Evolutionary conservation across 2,329 filamentous ascomycete genomes (phyloP), one percentile per base, ranked within the genome.

Genomic region (Trichoderma koningiopsis): DNA sequence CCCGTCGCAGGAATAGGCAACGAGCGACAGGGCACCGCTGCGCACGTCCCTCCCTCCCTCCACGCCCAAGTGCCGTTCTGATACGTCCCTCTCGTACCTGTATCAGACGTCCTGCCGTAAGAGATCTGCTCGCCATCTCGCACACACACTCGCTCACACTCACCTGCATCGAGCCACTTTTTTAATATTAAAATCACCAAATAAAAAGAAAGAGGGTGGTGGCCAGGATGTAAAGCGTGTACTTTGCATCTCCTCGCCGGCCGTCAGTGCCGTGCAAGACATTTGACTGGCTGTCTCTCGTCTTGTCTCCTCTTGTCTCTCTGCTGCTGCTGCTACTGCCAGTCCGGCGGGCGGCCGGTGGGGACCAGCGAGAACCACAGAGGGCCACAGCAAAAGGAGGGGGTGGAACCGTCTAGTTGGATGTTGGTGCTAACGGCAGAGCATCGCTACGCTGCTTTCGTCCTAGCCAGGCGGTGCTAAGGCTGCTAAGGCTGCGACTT

Each of bases 321-420:
- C 14, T 40, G 14, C 37, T 40, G 16, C 37, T 19, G 37, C 40
- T 43, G 40, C 40, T 43, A 19, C 40, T 43, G 40, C 40, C 8
- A 43, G 40, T 43, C 40, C 40, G 40, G 40, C 40, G 40, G 40
- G 40, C 40, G 16, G 37, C 4, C 37, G 6, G 37, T 16, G 37
- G 14, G 35, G 10, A 43, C 40, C 40, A 3, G 13, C 16, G 40
- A 43, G 40, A 7, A 7, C 37, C 37, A 43, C 19, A n/a, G 56
- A 24, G 55, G 55, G 1, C 33, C 31, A 33, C 33, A 13, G 11
- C 13, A 37, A 29, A 33, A 29, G 56, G 53, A 33, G 53, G 56
- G 56, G 33, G 56, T 58, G 56, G 56, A 58, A 58, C 56, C 56
- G 33, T n/a, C 56, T 22, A 24, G 56, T 37, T 57, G 55, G 55